phyloP scores from a whole-genome alignment of 768 basidiomycete genomes.

The Leccinum pellstonianum region DNA sequence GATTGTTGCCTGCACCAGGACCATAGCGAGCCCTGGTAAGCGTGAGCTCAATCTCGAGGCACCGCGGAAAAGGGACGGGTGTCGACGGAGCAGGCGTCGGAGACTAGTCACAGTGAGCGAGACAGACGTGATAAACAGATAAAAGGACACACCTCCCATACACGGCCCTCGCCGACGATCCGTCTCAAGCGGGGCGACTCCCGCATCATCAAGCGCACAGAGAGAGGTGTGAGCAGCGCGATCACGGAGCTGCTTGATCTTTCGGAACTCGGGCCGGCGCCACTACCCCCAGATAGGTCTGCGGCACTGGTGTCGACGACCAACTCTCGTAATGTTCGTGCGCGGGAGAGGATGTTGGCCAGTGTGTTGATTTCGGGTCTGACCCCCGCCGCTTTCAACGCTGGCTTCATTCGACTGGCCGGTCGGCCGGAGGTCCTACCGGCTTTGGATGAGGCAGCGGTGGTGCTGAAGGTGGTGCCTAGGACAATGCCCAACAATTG shows the following conservation, averaged over 20 bases:
- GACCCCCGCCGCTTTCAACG: background rate
- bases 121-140: background rate
- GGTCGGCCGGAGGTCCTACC: background rate
- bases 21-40: conserved; percentile 11
- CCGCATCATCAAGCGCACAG: conserved; percentile 44
- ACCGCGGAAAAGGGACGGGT: conserved; percentile 8
- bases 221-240: conserved; percentile 41
- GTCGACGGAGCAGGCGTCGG: conserved; percentile 8
- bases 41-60: conserved; percentile 13
- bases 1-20: conserved; percentile 14
- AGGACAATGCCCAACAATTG: conserved; percentile 21
- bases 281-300: background rate
- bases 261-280: background rate
- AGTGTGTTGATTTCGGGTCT: conserved; percentile 18
- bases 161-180: conserved; percentile 47
- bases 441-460: background rate
- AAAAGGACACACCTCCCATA: conserved; percentile 51
- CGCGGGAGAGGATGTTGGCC: conserved; percentile 14
- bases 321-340: conserved; percentile 15
- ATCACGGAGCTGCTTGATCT: background rate
- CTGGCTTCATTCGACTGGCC: background rate
- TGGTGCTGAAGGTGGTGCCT: conserved; percentile 9
- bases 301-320: conserved; percentile 17
- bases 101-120: conserved; percentile 10
- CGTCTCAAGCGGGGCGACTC: conserved; percentile 37